Evolutionary conservation across 306 rosid species (phyloP), one percentile per base, ranked within the genome.

Genomic region (Malus sylvestris): DNA sequence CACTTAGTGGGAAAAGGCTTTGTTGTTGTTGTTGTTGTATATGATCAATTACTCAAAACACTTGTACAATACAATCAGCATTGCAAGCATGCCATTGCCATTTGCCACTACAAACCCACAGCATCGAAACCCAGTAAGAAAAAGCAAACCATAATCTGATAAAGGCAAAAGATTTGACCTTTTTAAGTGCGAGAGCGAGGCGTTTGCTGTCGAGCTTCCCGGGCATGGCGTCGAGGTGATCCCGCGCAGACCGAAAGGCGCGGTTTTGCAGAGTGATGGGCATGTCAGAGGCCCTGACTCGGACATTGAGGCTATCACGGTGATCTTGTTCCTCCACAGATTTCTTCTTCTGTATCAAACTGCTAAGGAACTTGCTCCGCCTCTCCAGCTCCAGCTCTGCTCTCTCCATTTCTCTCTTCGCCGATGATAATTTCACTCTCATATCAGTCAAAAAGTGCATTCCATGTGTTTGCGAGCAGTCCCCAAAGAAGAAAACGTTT

Each of bases 301-400:
- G 79, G 25, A 92, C 85, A 33, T 88, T 86, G 16, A 85, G 84
- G 40, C 35, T 81, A 4, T 90, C 89, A 73, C 80, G 73, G 71
- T 85, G 88, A 16, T 91, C 93, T 67, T 87, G 82, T 58, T 86
- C 92, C 72, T 94, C 91, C 45, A 38, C 74, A n/a, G 87, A 78
- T 77, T 94, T 94, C 96, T 91, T 94, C 91, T 87, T 94, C 86
- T 86, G 86, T 70, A 94, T 92, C 74, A 94, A 77, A 25, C 93
- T 85, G 35, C 79, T 86, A 2, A 94, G 87, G 68, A 94, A 94
- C 87, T 78, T 89, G 88, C 93, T 92, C 67, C 97, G 81, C 80
- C 93, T 88, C 89, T 94, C 98, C 73, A 94, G 82, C 89, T 94
- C 98, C 86, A 76, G 74, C 80, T 89, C 97, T 45, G 93, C 97